These are phyloP conservation scores for Waltergamsia citrina DNA, from an alignment of 2,329 filamentous ascomycete species.

Conservation along the genomic window DNA sequence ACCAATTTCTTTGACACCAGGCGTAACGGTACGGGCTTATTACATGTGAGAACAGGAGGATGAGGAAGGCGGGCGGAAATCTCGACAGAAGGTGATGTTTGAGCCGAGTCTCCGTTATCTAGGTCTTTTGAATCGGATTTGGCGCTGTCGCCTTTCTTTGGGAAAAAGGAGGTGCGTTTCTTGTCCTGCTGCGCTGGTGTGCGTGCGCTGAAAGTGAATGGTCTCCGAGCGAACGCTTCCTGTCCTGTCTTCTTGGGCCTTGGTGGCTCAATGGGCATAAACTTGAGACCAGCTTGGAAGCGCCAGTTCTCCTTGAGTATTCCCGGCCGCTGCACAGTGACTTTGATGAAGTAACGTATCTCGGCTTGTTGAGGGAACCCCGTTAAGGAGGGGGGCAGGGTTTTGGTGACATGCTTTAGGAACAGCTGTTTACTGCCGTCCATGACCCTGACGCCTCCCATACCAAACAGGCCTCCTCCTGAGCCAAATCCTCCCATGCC, in stretches of 20 bases:
- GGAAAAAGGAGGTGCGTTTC: conserved; percentile 53
- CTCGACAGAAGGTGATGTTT: conserved; percentile 60
- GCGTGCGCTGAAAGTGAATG: conserved; percentile 45
- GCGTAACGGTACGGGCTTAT: conserved; percentile 72
- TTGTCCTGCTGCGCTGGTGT: conserved; percentile 25
- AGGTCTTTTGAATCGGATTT: too few relatives aligned
- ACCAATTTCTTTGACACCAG: conserved; percentile 71
- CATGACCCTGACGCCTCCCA: conserved; percentile 48
- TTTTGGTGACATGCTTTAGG: conserved; percentile 68
- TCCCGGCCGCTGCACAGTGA: conserved; percentile 81
- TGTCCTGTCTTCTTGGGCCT: conserved; percentile 56
- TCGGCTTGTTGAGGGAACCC: conserved; percentile 82
- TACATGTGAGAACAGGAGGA: conserved; percentile 82
- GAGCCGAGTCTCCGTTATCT: too few relatives aligned
- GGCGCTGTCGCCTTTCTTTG: conserved; percentile 20
- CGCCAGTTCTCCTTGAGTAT: conserved; percentile 88
- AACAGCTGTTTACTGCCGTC: conserved; percentile 53
- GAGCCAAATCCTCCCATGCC: conserved; percentile 42
- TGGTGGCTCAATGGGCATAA: conserved; percentile 88
- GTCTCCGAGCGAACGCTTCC: conserved; percentile 76
- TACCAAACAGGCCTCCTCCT: conserved; percentile 34
- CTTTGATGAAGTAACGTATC: conserved; percentile 90
- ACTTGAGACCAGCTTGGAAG: conserved; percentile 61
- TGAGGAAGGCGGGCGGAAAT: conserved; percentile 71
- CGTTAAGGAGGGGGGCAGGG: conserved; percentile 80